These are phyloP conservation scores for Kitagawia praeruptora DNA, from an alignment of 129 eudicot species.

Conservation along the genomic window DNA sequence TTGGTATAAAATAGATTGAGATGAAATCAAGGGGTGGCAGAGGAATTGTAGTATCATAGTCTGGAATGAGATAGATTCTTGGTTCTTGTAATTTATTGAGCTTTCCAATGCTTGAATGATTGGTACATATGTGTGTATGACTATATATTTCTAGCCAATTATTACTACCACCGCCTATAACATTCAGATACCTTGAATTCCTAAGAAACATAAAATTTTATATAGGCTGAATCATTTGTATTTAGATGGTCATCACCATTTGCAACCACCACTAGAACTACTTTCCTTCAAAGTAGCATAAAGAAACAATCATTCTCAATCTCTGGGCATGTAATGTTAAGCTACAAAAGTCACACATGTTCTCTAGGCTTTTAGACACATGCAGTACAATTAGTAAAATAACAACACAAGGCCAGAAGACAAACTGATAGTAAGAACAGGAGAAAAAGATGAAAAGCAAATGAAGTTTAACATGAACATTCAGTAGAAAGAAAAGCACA, in stretches of 20 bases:
- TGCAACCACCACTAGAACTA: not conserved
- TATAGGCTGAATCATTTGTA: slow-evolving; percentile 5
- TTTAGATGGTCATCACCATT: not conserved
- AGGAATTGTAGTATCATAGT: not conserved
- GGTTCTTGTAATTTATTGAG: not conserved
- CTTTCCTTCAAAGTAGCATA: slow-evolving; percentile 4
- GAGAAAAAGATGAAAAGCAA: not conserved
- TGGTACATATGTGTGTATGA: not conserved
- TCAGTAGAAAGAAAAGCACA: not conserved
- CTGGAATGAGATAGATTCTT: not conserved
- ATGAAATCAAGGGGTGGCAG: not conserved
- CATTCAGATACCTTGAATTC: not conserved
- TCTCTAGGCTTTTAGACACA: not conserved
- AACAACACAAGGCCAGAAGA: not conserved
- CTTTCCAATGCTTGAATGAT: not conserved
- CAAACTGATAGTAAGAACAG: not conserved
- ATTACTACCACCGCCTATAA: not conserved
- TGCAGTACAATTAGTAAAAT: not conserved
- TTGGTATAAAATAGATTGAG: not conserved
- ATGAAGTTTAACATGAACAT: slow-evolving; percentile 3
- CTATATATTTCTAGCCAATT: not conserved
- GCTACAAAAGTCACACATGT: slow-evolving; percentile 2
- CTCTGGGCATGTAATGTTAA: not conserved
- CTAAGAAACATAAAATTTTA: not conserved
- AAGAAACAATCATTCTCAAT: slow-evolving; percentile 1